Evolutionary conservation across 1,284 basidiomycete species (phyloP).

Genomic region (Apiotrichum gracile): DNA sequence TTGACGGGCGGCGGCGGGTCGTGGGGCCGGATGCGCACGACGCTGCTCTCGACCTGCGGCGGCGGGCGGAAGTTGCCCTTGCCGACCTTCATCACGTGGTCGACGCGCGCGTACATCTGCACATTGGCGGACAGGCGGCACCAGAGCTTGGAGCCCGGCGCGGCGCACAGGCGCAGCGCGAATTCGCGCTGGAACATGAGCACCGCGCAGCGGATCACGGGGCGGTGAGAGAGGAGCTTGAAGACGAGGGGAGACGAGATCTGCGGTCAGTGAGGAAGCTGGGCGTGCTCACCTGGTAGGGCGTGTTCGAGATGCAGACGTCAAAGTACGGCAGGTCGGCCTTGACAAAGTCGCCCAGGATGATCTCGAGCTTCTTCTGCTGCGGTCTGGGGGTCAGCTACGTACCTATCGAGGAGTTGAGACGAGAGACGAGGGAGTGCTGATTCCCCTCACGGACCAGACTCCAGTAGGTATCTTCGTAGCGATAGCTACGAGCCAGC

Average conservation of each 20-base stretch:
- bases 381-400: conserved; percentile 61
- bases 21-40: conserved; percentile 83
- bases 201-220: conserved; percentile 86
- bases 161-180: conserved; percentile 83
- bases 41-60: conserved; percentile 87
- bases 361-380: conserved; percentile 87
- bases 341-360: conserved; percentile 96
- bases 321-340: conserved; percentile 95
- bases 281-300: conserved; percentile 64
- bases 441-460: too few species aligned
- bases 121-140: conserved; percentile 94
- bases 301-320: conserved; percentile 98
- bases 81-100: conserved; percentile 93
- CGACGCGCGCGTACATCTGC: conserved; percentile 90
- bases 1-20: conserved; percentile 93
- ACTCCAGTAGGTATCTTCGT: too few species aligned
- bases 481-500: too few species aligned
- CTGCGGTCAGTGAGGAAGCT: conserved; percentile 25
- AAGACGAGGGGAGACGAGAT: conserved; percentile 98
- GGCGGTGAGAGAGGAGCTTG: conserved; percentile 91
- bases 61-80: conserved; percentile 96
- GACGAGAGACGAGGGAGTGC: too few species aligned
- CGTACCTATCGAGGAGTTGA: too few species aligned
- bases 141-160: conserved; percentile 82
- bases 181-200: conserved; percentile 99